These are phyloP conservation scores for Gossypium schwendimanii DNA, from an alignment of 441 rosid genomes.

Conservation along the genomic window DNA sequence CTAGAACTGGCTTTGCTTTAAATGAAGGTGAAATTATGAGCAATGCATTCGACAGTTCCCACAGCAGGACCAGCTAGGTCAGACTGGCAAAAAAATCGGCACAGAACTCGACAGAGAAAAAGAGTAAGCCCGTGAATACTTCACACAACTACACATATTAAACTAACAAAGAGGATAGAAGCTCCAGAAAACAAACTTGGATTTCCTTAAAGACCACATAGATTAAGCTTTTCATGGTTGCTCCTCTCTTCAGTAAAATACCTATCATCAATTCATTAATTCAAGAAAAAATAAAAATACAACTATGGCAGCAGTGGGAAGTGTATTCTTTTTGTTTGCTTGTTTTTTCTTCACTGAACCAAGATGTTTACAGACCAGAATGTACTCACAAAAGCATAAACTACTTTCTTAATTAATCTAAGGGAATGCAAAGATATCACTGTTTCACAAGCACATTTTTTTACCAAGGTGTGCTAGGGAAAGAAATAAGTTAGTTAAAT, in stretches of 20 bases:
- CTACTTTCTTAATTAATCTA: not conserved
- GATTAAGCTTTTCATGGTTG: not conserved
- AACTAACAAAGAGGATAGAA: not conserved
- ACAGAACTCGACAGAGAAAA: not conserved
- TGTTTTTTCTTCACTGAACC: not conserved
- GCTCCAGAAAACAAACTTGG: not conserved
- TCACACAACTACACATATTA: not conserved
- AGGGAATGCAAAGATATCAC: not conserved
- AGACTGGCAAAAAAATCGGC: not conserved
- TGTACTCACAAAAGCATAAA: not conserved
- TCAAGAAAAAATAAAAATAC: not conserved
- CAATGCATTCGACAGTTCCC: not conserved
- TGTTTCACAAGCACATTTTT: not conserved
- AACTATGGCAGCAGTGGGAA: not conserved
- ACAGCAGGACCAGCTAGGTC: not conserved
- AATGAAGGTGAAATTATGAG: not conserved
- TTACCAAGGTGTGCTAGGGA: not conserved
- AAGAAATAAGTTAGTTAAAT: not conserved
- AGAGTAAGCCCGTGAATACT: not conserved
- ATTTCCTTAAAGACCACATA: not conserved
- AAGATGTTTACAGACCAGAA: not conserved
- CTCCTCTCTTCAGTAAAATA: not conserved
- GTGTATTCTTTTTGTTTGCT: not conserved
- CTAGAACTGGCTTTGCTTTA: not conserved
- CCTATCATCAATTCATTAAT: not conserved